phyloP scores from a whole-genome alignment of 2,329 filamentous ascomycete species.

The Talaromyces sp. region DNA sequence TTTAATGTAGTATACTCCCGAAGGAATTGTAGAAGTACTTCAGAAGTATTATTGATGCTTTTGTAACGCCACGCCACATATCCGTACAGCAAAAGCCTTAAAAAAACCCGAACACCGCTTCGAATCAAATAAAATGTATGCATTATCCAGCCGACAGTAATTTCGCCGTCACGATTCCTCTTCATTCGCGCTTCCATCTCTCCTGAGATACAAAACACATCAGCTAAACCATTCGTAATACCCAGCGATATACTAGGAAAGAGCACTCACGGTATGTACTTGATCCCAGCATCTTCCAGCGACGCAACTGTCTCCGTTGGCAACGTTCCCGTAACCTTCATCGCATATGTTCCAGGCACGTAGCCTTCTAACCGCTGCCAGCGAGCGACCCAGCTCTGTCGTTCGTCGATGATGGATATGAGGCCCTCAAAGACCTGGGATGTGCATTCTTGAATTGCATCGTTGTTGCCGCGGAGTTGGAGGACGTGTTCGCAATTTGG shows the following conservation, averaged over 20 bases:
- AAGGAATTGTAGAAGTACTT: background rate
- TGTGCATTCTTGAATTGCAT: slow-evolving; percentile 87
- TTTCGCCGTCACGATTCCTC: slow-evolving; percentile 22
- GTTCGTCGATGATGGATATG: slow-evolving; percentile 79
- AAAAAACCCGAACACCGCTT: background rate
- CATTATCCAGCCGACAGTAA: background rate
- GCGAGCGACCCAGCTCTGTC: slow-evolving; percentile 87
- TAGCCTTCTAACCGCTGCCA: slow-evolving; percentile 92
- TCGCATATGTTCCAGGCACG: slow-evolving; percentile 84
- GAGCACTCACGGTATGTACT: slow-evolving; percentile 55
- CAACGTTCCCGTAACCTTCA: slow-evolving; percentile 82
- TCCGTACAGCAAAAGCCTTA: background rate
- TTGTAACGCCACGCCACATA: slow-evolving; percentile 7
- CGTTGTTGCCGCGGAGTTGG: slow-evolving; percentile 71
- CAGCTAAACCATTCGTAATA: background rate
- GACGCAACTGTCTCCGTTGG: slow-evolving; percentile 56
- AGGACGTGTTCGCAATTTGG: slow-evolving; percentile 96
- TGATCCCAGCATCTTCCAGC: slow-evolving; percentile 58
- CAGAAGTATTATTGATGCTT: background rate
- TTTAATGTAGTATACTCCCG: background rate
- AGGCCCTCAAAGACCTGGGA: slow-evolving; percentile 94
- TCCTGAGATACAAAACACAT: slow-evolving; percentile 23
- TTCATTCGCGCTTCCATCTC: slow-evolving; percentile 47
- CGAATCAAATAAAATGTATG: background rate
- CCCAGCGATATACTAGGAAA: background rate